Conservation (phyloP, 257 asterid species). For the Handroanthus guayacan region DNA sequence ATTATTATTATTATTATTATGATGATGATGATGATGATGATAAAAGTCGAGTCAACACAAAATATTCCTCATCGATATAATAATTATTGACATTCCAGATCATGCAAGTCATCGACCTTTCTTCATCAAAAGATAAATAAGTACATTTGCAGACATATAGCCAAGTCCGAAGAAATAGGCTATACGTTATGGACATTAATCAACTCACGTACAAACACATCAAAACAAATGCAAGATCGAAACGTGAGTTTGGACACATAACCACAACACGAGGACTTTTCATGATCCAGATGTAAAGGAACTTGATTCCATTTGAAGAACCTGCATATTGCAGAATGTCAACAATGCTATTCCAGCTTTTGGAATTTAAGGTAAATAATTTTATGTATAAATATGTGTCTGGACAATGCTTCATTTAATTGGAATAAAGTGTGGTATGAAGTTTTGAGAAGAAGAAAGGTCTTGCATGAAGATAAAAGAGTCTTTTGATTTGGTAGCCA, state of each 20-base stretch:
- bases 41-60: constrained; percentile 24
- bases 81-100: neutral
- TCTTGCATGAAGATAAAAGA: constrained; percentile 40
- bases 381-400: constrained; percentile 32
- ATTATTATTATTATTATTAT: neutral
- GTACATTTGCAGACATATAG: neutral
- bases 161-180: neutral
- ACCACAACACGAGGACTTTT: constrained; percentile 2
- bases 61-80: constrained; percentile 23
- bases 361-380: neutral
- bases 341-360: constrained; percentile 35
- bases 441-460: constrained; percentile 33
- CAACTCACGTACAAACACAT: neutral
- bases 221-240: neutral
- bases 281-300: constrained; percentile 22
- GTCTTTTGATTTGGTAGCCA: constrained; percentile 44
- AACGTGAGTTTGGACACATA: constrained; percentile 26
- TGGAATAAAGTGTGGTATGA: neutral
- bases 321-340: constrained; percentile 36
- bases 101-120: constrained; percentile 3
- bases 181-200: too few relatives aligned
- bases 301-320: constrained; percentile 37
- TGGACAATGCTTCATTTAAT: neutral
- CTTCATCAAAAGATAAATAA: constrained; percentile 8
- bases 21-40: too few relatives aligned